Base-by-base conservation (phyloP, 169 alveolate species). In the Plasmodium coatneyi region DNA sequence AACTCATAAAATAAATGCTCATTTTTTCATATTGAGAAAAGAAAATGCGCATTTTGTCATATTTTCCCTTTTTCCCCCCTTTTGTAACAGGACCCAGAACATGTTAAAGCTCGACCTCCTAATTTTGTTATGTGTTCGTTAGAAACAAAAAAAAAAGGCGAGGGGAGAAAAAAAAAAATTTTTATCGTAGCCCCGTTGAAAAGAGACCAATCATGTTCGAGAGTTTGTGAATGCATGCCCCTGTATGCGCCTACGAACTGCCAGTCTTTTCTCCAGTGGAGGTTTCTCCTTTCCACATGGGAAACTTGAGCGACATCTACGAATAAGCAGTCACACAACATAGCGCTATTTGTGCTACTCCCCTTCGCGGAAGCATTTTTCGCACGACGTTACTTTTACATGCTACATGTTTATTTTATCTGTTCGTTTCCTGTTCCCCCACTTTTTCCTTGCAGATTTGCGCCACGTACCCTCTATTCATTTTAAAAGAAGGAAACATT, bases 91-190 rank as follows among this genome's bases (percentile, higher is more conserved):
- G 87, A 79, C 74, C 83, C 70, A 78, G 72, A 89, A 89, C 81
- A 89, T 89, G 94, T 71, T 89, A 80, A 89, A 16, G 90, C 72
- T 72, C 83, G 52, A 89, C 82, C 72, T 41, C 82, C 83, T 79
- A 25, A 89, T 89, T 89, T 89, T 78, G 79, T 89, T 89, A 79
- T 89, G 90, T 89, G 94, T 89, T 56, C 82, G 94, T 79, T 89
- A 89, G 90, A 78, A 80, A 52, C 7, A 10, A 30, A 52, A 66
- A 84, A 72, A 87, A 7, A 72, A 16, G 19, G 0, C 19, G 32
- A 6, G 70, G 3, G 70, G 9, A 52, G 12, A 82, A 30, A 81
- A 5, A 81, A 36, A 82, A 32, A 74, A 14, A 25, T 34, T 30
- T 74, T 39, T 74, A 32, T 74, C 54, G 43, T 22, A 74, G 28